Evolutionary conservation across 768 basidiomycete species (phyloP).

Genomic region (Boletus barrowsii): DNA sequence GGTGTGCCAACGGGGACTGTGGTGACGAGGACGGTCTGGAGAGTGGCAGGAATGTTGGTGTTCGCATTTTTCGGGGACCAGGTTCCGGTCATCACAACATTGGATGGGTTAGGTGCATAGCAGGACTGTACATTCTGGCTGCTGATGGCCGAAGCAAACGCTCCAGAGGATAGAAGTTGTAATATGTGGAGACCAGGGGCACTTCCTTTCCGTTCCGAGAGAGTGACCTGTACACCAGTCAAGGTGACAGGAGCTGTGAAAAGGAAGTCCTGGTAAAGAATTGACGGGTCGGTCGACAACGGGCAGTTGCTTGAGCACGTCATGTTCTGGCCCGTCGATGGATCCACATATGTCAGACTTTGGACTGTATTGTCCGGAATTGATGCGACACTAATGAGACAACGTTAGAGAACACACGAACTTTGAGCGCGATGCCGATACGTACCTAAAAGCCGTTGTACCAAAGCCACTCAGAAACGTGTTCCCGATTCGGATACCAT

Average conservation of each 20-base stretch:
- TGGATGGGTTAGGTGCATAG: conserved; percentile 74
- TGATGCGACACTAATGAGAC: conserved; percentile 64
- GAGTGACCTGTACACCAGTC: conserved; percentile 85
- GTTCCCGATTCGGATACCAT: conserved; percentile 87
- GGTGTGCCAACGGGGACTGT: conserved; percentile 62
- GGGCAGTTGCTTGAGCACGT: conserved; percentile 83
- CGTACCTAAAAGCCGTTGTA: conserved; percentile 83
- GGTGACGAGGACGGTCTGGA: conserved; percentile 70
- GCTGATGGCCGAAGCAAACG: conserved; percentile 75
- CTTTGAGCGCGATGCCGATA: neutral
- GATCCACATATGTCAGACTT: conserved; percentile 74
- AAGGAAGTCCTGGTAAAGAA: conserved; percentile 92
- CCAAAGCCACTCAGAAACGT: conserved; percentile 79
- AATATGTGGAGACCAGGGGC: conserved; percentile 84
- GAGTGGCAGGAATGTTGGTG: conserved; percentile 79
- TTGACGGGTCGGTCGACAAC: conserved; percentile 66
- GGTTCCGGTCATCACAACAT: conserved; percentile 58
- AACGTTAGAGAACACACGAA: conserved; percentile 2
- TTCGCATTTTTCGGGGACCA: conserved; percentile 66
- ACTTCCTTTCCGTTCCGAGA: conserved; percentile 71
- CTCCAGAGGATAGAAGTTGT: conserved; percentile 90
- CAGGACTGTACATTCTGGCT: conserved; percentile 65
- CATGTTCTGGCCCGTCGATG: conserved; percentile 64
- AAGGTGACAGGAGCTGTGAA: conserved; percentile 63
- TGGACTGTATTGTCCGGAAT: conserved; percentile 87